These are phyloP conservation scores for Eucommia ulmoides DNA, from an alignment of 257 asterid species.

Conservation along the genomic window DNA sequence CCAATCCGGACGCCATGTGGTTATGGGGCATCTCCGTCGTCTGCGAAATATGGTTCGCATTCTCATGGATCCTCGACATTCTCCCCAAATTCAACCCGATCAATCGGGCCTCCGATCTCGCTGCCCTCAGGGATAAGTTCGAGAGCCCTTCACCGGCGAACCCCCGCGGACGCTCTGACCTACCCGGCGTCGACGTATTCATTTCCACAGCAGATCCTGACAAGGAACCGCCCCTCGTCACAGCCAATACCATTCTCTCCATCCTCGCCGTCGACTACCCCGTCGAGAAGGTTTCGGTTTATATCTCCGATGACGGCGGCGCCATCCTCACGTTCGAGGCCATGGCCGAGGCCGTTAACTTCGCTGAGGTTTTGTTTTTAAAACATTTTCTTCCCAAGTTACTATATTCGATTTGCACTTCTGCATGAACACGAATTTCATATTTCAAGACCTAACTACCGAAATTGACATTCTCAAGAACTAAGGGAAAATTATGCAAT, in stretches of 20 bases:
- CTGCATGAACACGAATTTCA: too few species aligned
- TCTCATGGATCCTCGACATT: constrained; percentile 90
- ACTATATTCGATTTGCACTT: neutral
- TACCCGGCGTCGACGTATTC: constrained; percentile 82
- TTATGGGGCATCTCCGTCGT: constrained; percentile 72
- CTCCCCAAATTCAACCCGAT: constrained; percentile 91
- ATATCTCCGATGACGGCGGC: constrained; percentile 92
- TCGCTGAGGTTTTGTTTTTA: constrained; percentile 49
- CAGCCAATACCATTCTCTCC: constrained; percentile 79
- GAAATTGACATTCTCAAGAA: too few species aligned
- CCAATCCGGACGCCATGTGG: constrained; percentile 79
- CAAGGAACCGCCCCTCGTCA: constrained; percentile 88
- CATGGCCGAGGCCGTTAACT: constrained; percentile 96
- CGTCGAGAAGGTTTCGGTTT: constrained; percentile 67
- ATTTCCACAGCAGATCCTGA: constrained; percentile 96
- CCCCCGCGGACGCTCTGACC: constrained; percentile 82
- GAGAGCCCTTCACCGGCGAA: constrained; percentile 44
- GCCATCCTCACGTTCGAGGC: constrained; percentile 87
- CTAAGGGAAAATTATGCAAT: too few species aligned
- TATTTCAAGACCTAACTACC: too few species aligned
- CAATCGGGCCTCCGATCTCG: constrained; percentile 63
- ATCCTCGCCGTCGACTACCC: constrained; percentile 79
- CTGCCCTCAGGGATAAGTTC: constrained; percentile 68
- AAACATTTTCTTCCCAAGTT: neutral
- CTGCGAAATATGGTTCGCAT: constrained; percentile 95